These are phyloP conservation scores for Coemansia sp. DNA, from an alignment of 192 early-diverging fungal genomes.

Conservation along the genomic window DNA sequence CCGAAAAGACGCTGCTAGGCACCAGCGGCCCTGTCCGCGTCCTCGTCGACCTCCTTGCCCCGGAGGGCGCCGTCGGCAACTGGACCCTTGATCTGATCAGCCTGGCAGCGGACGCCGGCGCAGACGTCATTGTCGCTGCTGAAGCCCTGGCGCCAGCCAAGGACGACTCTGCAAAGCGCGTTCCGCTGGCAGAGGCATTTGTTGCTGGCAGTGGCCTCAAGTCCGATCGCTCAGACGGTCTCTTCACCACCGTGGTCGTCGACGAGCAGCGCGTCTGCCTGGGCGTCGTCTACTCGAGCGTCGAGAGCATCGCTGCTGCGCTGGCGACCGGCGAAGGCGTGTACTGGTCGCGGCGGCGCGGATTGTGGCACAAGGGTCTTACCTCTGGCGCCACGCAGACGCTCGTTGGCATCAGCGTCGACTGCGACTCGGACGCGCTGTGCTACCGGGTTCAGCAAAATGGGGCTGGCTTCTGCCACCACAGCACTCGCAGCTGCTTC, in stretches of 20 bases:
- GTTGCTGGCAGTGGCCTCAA: constrained; percentile 26
- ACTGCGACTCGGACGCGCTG: constrained; percentile 90
- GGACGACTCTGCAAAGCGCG: constrained; percentile 1
- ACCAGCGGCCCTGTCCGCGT: constrained; percentile 39
- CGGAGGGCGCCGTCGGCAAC: neutral
- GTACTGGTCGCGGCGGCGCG: constrained; percentile 83
- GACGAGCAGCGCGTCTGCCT: constrained; percentile 86
- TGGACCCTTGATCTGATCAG: constrained; percentile 37
- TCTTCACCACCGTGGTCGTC: constrained; percentile 89
- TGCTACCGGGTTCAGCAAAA: constrained; percentile 83
- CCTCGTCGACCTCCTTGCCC: constrained; percentile 23
- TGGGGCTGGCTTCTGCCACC: constrained; percentile 91
- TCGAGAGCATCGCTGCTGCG: constrained; percentile 76
- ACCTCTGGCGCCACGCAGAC: constrained; percentile 94
- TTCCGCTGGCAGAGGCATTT: constrained; percentile 31
- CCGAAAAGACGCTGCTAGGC: constrained; percentile 14
- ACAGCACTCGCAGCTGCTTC: constrained; percentile 89
- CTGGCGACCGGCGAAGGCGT: constrained; percentile 79
- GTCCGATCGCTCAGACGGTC: constrained; percentile 83
- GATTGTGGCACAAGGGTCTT: constrained; percentile 94
- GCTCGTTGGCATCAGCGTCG: constrained; percentile 70
- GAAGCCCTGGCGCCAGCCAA: constrained; percentile 18
- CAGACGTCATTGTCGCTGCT: constrained; percentile 20
- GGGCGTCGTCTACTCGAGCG: constrained; percentile 90
- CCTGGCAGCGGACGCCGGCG: constrained; percentile 19